phyloP scores from a whole-genome alignment of 257 asterid genomes.

The Capsicum baccatum region DNA sequence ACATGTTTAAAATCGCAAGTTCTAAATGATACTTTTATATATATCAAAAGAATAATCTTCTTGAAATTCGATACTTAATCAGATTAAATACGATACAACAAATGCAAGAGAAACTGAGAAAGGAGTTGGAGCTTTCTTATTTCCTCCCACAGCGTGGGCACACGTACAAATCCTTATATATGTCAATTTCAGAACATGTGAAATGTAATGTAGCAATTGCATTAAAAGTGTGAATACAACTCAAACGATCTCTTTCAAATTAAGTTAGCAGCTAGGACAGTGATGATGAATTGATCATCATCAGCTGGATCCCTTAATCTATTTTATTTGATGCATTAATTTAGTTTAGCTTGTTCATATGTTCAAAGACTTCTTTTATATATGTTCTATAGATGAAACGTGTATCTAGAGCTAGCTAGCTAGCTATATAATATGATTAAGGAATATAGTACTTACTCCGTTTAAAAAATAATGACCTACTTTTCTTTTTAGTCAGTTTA shows the following conservation, averaged over 20 bases:
- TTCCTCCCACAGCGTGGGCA: neutral
- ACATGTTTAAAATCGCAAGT: neutral
- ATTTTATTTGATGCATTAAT: neutral
- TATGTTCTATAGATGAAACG: neutral
- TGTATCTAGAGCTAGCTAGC: too few species aligned
- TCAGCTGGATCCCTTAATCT: neutral
- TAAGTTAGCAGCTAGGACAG: neutral
- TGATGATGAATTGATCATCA: neutral
- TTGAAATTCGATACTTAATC: too few species aligned
- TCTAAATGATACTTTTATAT: neutral
- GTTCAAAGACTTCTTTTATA: neutral
- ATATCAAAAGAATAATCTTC: too few species aligned
- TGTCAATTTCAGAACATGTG: too few species aligned
- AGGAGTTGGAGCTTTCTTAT: neutral
- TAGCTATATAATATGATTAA: too few species aligned
- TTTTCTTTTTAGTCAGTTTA: too few species aligned
- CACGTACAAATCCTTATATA: too few species aligned
- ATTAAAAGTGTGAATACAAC: neutral
- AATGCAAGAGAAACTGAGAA: neutral
- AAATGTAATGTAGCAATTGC: neutral
- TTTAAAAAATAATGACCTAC: too few species aligned
- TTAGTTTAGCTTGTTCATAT: neutral
- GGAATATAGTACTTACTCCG: neutral
- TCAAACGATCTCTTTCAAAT: neutral
- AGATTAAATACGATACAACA: neutral